Evolutionary conservation across 2,329 filamentous ascomycete genomes (phyloP).

Genomic region (Hypoxylon sp.): DNA sequence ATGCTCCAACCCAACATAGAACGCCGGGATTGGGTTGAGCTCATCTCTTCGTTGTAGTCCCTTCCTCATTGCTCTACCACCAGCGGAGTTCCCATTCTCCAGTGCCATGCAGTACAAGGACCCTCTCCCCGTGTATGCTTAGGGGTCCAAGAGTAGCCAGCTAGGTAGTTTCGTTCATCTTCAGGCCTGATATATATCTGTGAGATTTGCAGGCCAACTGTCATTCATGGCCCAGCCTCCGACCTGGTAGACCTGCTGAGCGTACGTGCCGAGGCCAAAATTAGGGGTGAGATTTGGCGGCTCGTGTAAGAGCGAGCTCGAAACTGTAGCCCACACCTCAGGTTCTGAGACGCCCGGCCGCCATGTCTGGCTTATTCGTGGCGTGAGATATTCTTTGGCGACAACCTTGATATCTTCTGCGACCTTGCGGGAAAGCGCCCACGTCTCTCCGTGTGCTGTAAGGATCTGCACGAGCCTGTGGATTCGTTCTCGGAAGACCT

Average conservation of each 20-base stretch:
- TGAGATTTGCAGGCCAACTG: conserved; percentile 38
- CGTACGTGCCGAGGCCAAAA: conserved; percentile 40
- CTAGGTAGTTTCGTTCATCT: conserved; percentile 16
- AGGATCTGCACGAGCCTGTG: conserved; percentile 53
- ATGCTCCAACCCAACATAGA: conserved; percentile 18
- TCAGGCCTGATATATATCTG: conserved; percentile 41
- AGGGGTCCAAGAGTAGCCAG: not conserved
- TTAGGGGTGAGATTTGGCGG: conserved; percentile 19
- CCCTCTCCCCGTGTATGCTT: conserved; percentile 12
- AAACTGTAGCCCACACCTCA: conserved; percentile 33
- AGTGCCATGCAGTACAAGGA: conserved; percentile 30
- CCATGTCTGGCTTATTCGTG: conserved; percentile 37
- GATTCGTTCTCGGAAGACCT: conserved; percentile 54
- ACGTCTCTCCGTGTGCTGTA: conserved; percentile 54
- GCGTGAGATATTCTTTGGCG: conserved; percentile 49
- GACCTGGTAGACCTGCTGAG: conserved; percentile 37
- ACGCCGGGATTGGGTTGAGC: conserved; percentile 15
- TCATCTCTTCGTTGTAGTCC: conserved; percentile 19
- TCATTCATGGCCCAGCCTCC: conserved; percentile 38
- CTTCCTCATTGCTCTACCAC: conserved; percentile 22
- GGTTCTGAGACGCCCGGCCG: conserved; percentile 33
- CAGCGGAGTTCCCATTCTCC: conserved; percentile 27
- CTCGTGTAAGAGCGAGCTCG: conserved; percentile 34
- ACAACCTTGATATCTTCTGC: conserved; percentile 55
- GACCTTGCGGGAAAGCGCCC: conserved; percentile 55